phyloP scores from a whole-genome alignment of 805 yeast species.

The Candida maris region DNA sequence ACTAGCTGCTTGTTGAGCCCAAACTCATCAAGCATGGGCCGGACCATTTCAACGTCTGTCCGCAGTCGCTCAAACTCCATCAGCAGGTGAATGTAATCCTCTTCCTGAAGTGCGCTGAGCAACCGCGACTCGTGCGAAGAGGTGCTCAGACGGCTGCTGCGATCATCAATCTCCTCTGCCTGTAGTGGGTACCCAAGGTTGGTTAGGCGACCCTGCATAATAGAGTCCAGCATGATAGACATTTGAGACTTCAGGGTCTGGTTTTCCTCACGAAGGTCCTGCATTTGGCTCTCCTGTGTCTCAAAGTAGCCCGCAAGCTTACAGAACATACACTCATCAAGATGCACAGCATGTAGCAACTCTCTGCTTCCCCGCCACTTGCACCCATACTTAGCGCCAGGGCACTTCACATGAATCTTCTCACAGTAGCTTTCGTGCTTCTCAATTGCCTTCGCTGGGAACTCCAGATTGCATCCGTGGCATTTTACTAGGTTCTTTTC shows the following conservation, averaged over 20 bases:
- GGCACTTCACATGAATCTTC: constrained; percentile 40
- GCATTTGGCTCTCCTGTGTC: constrained; percentile 28
- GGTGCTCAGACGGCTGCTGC: constrained; percentile 14
- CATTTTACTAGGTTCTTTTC: constrained; percentile 35
- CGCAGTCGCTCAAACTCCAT: constrained; percentile 43
- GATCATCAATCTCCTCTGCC: constrained; percentile 39
- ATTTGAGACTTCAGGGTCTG: constrained; percentile 39
- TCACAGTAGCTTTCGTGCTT: constrained; percentile 42
- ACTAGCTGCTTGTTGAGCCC: constrained; percentile 25
- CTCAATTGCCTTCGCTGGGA: constrained; percentile 35
- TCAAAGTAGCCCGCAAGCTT: constrained; percentile 27
- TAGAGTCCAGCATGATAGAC: constrained; percentile 42
- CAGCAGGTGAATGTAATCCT: constrained; percentile 28
- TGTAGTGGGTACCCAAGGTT: constrained; percentile 47
- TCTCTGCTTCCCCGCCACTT: constrained; percentile 40
- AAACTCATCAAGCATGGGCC: constrained; percentile 22
- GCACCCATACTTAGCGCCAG: constrained; percentile 48
- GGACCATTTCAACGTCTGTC: constrained; percentile 36
- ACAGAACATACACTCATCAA: constrained; percentile 26
- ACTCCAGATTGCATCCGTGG: constrained; percentile 40
- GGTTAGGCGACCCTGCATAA: constrained; percentile 47
- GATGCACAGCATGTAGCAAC: constrained; percentile 27
- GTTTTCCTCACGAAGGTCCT: constrained; percentile 35
- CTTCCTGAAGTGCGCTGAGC: constrained; percentile 19
- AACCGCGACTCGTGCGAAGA: constrained; percentile 11